Evolutionary conservation across 805 yeast species (phyloP), one percentile per base, ranked within the genome.

Genomic region (Candida suzukii): DNA sequence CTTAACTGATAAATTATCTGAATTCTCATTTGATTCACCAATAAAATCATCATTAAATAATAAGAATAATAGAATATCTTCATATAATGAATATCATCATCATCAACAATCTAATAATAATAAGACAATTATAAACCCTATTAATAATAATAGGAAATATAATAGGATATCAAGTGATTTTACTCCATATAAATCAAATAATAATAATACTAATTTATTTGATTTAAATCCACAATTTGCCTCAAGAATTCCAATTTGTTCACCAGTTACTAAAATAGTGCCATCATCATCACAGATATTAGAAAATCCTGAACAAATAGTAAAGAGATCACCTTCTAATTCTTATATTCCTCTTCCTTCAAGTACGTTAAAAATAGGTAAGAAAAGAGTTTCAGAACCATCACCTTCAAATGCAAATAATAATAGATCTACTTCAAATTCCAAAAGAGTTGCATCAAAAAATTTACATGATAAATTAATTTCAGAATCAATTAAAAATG

Each of bases 191-290:
- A 18, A 21, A 41, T 42, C 48, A 18, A 39, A 45, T 4, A 43
- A 47, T 20, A 21, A 42, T 11, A 31, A 53, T 19, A 35, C 41
- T 14, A 41, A 42, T 13, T 48, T 54, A 9, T 37, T 52, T 9
- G 51, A 46, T 13, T 30, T 55, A 17, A 38, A 44, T 8, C 34
- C 52, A 9, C 49, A 47, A 14, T 53, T 51, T 39, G 43, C 42
- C 2, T 53, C 58, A 11, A 43, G 46, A 27, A 56, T 56, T 14
- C 60, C 60, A 5, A 51, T 44, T 8, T 37, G 51, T 20, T 52
- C 57, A 3, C 50, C 52, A 19, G 21, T 24, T 11, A 20, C 19
- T 10, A 19, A 10, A 10, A 19, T 24, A n/a, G 30, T 27, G 30
- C n/a, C n/a, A n/a, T n/a, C n/a, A n/a, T n/a, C n/a, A n/a, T n/a